Percentiles rank a stretch among this genome's conserved stretches.
phyloP scores from a whole-genome alignment of 2,329 filamentous ascomycete genomes.

The Calonectria hongkongensis region DNA sequence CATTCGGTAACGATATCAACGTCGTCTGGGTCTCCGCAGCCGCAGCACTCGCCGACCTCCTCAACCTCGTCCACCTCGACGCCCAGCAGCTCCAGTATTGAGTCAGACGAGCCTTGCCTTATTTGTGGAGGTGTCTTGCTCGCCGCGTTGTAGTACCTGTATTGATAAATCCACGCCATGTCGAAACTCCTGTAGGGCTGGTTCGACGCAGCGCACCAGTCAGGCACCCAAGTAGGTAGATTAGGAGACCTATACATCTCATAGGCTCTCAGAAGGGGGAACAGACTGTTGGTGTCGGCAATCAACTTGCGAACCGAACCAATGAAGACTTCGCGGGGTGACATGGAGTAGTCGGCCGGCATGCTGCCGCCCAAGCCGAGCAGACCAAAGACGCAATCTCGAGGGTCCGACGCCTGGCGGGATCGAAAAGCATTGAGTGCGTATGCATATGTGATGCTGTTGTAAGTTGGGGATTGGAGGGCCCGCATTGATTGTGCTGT shows the following conservation, averaged over 20 bases:
- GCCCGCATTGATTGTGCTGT: constrained; percentile 2
- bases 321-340: background rate
- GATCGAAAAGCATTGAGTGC: constrained; percentile 9
- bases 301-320: constrained; percentile 1
- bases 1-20: background rate
- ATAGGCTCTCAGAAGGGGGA: constrained; percentile 1
- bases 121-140: background rate
- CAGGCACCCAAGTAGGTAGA: constrained; percentile 3
- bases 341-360: constrained; percentile 5
- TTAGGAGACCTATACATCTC: background rate
- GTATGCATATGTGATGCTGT: constrained; percentile 18
- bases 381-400: constrained; percentile 5
- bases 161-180: constrained; percentile 21
- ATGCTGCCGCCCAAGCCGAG: constrained; percentile 9
- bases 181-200: background rate
- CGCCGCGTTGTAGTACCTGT: constrained; percentile 20
- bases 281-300: background rate
- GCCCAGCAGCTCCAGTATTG: background rate
- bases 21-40: constrained; percentile 8
- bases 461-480: constrained; percentile 12
- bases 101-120: background rate
- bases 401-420: constrained; percentile 1
- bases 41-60: constrained; percentile 6
- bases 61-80: constrained; percentile 14
- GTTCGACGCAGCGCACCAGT: background rate